phyloP scores from a whole-genome alignment of 257 asterid genomes.

The Fraxinus quadrangulata region DNA sequence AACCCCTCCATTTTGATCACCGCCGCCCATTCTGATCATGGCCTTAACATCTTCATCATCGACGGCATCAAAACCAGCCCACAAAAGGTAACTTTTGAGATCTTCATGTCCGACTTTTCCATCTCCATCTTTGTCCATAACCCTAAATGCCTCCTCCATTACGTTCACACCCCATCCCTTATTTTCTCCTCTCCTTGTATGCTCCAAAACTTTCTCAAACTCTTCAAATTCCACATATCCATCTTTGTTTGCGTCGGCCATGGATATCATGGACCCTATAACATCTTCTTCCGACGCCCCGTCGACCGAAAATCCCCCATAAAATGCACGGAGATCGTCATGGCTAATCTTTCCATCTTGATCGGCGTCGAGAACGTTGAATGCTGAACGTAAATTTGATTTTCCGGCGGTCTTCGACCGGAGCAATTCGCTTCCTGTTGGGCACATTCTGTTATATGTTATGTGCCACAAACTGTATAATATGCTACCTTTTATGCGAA shows the following conservation, averaged over 20 bases:
- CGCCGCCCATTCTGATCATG: slow-evolving; percentile 76
- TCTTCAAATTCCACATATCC: slow-evolving; percentile 86
- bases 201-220: slow-evolving; percentile 65
- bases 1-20: slow-evolving; percentile 64
- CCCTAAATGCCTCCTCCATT: slow-evolving; percentile 79
- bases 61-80: slow-evolving; percentile 65
- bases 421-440: slow-evolving; percentile 51
- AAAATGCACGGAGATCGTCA: slow-evolving; percentile 63
- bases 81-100: slow-evolving; percentile 52
- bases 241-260: slow-evolving; percentile 63
- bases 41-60: slow-evolving; percentile 75
- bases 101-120: slow-evolving; percentile 78
- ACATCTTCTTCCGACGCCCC: slow-evolving; percentile 35
- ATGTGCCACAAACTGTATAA: not conserved
- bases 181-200: not conserved
- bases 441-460: slow-evolving; percentile 57
- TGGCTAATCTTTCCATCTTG: slow-evolving; percentile 80
- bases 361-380: slow-evolving; percentile 76
- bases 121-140: slow-evolving; percentile 92
- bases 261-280: slow-evolving; percentile 65
- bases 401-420: not conserved
- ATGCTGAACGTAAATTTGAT: slow-evolving; percentile 66
- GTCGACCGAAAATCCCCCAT: slow-evolving; percentile 39
- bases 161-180: slow-evolving; percentile 18
- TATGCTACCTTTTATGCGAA: not conserved